Base-by-base conservation (phyloP, 805 yeast genomes). In the Cyberlindnera xishuangbannaensis region DNA sequence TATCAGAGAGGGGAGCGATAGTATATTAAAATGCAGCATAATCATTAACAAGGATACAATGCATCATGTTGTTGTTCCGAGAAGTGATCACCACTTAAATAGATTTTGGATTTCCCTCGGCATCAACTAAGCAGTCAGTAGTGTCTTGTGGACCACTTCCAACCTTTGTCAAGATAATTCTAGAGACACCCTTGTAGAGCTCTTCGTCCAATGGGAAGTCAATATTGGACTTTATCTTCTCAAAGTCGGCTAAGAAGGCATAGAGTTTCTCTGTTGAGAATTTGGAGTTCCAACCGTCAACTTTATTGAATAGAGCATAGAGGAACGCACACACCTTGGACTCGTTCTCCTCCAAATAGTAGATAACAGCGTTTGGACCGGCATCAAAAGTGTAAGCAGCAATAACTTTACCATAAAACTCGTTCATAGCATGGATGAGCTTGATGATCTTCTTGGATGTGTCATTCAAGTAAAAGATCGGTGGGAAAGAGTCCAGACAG, bases 361-460 rank as follows among this genome's bases (percentile, higher is more conserved):
- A 92, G 41, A 92, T 73, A 28, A 92, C 99, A 15, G 97, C 95
- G 62, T 92, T 92, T 61, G 99, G 98, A 55, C 99, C 99, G 20
- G 99, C 99, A 60, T 92, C 99, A 54, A 83, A 92, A 2, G 99
- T 92, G 61, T 92, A 92, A 24, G 97, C 97, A 10, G 95, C 98
- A 35, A 90, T 70, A 10, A 71, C 70, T 51, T 72, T 67, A 15
- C 50, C 48, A 40, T 59, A 62, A 39, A 58, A 59, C 44, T 71
- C 78, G 55, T 92, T 92, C 56, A 92, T 74, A 35, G 69, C 64
- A 59, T 92, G 94, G 30, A 87, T 72, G 31, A 84, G 65, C 48
- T 81, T 83, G 44, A 88, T 81, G 51, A 86, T 74, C 34, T 76
- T 78, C 48, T 83, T 82, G 6, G 96, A 87, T 7, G 92, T 83